A percentile compares a stretch with the other conserved stretches of the same genome.
phyloP scores from a whole-genome alignment of 2,329 filamentous ascomycete species.

The Alternaria gansuensis region DNA sequence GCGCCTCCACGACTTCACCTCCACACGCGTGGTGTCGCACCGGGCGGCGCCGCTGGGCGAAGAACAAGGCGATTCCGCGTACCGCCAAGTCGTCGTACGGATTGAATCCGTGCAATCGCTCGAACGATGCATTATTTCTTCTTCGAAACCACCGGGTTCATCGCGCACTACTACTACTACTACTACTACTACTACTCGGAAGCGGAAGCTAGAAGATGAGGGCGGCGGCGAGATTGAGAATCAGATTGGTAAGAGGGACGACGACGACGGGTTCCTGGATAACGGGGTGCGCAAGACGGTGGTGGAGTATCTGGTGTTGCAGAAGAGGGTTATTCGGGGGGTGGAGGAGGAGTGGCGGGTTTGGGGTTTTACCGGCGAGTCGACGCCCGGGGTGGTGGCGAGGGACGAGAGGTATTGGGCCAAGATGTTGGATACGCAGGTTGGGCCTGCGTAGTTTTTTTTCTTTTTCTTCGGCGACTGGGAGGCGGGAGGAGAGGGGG shows the following conservation, averaged over 20 bases:
- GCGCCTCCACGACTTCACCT: constrained; percentile 30
- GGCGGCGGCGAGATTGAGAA: neutral
- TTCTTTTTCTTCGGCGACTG: neutral
- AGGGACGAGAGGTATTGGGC: constrained; percentile 38
- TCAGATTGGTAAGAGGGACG: neutral
- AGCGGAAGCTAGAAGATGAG: constrained; percentile 9
- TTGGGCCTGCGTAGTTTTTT: constrained; percentile 11
- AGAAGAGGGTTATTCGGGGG: constrained; percentile 59
- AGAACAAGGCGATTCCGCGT: constrained; percentile 34
- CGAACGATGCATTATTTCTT: neutral
- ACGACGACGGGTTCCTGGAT: neutral
- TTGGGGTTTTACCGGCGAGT: constrained; percentile 70
- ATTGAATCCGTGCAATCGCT: constrained; percentile 37
- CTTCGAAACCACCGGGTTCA: neutral
- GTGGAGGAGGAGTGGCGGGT: constrained; percentile 66
- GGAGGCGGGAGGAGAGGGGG: neutral
- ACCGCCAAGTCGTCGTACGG: constrained; percentile 41
- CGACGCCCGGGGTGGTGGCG: constrained; percentile 42
- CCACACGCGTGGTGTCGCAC: constrained; percentile 65
- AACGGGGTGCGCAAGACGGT: constrained; percentile 46
- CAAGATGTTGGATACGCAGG: constrained; percentile 31
- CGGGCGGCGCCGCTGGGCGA: constrained; percentile 59
- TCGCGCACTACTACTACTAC: neutral
- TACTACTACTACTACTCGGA: too few relatives aligned
- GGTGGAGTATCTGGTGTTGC: constrained; percentile 72